Evolutionary conservation across 768 basidiomycete species (phyloP).

Genomic region (Tephrocybe sp.): DNA sequence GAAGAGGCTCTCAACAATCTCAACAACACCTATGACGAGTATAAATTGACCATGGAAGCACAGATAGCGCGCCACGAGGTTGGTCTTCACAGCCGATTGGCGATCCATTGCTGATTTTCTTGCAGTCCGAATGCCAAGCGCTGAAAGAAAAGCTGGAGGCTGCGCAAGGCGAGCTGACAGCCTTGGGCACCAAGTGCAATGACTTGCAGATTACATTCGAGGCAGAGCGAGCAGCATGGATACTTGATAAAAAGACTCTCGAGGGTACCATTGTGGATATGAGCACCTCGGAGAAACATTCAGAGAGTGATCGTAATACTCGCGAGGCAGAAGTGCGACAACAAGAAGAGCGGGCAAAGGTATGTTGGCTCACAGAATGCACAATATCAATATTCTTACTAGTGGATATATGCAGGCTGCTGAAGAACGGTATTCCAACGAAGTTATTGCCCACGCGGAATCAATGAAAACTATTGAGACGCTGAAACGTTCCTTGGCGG

Average conservation of each 20-base stretch:
- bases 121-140: constrained; percentile 60
- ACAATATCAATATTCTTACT: background rate
- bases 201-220: constrained; percentile 68
- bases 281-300: constrained; percentile 67
- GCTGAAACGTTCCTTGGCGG: constrained; percentile 60
- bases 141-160: constrained; percentile 60
- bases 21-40: constrained; percentile 76
- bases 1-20: constrained; percentile 72
- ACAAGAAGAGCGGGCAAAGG: constrained; percentile 70
- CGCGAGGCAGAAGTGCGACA: constrained; percentile 66
- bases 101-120: background rate
- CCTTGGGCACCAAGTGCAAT: constrained; percentile 45
- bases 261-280: constrained; percentile 83
- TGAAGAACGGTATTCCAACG: constrained; percentile 77
- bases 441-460: constrained; percentile 84
- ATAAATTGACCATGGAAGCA: constrained; percentile 69
- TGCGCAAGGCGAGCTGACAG: constrained; percentile 51
- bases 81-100: constrained; percentile 13
- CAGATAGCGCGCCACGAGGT: constrained; percentile 70
- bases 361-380: constrained; percentile 22
- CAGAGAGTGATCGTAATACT: constrained; percentile 57
- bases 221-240: constrained; percentile 65
- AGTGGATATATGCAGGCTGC: constrained; percentile 44
- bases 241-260: constrained; percentile 74
- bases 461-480: constrained; percentile 69